phyloP scores from a whole-genome alignment of 164 flowering plant genomes.

The Cinnamomum chago region DNA sequence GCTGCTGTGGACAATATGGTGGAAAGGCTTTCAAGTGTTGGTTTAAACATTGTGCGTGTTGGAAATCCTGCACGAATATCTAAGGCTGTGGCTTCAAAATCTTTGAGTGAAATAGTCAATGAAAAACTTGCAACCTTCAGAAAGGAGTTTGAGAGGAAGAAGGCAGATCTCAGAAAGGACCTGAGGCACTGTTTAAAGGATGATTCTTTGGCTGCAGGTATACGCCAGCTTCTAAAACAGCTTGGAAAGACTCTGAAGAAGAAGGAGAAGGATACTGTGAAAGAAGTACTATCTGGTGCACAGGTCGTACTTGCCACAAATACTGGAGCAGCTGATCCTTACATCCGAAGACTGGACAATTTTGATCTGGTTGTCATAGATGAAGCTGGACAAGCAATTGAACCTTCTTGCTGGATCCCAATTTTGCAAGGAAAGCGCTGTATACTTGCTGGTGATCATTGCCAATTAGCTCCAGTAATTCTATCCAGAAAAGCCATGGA shows the following conservation, averaged over 20 bases:
- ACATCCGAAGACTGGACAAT: slow-evolving; percentile 53
- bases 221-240: slow-evolving; percentile 90
- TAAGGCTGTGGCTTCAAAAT: slow-evolving; percentile 65
- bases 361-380: slow-evolving; percentile 90
- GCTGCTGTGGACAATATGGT: slow-evolving; percentile 97
- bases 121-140: slow-evolving; percentile 48
- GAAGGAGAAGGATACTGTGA: slow-evolving; percentile 81
- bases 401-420: slow-evolving; percentile 92
- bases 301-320: slow-evolving; percentile 87
- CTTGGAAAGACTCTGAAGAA: slow-evolving; percentile 70
- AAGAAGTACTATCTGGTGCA: slow-evolving; percentile 63
- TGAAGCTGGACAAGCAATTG: slow-evolving; percentile 96
- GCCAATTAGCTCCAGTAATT: slow-evolving; percentile 89
- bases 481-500: slow-evolving; percentile 78
- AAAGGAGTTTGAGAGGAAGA: slow-evolving; percentile 73
- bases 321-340: slow-evolving; percentile 85
- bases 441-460: slow-evolving; percentile 83
- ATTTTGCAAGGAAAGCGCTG: slow-evolving; percentile 83
- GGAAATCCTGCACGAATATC: slow-evolving; percentile 95
- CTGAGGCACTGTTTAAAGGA: slow-evolving; percentile 66
- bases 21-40: slow-evolving; percentile 63
- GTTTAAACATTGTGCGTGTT: slow-evolving; percentile 71
- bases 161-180: slow-evolving; percentile 72
- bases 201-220: slow-evolving; percentile 92
- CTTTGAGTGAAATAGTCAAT: slow-evolving; percentile 71